Percentiles rank a stretch among this genome's conserved stretches.
phyloP scores from a whole-genome alignment of 495 filamentous ascomycete species.

The Neurospora sp. region DNA sequence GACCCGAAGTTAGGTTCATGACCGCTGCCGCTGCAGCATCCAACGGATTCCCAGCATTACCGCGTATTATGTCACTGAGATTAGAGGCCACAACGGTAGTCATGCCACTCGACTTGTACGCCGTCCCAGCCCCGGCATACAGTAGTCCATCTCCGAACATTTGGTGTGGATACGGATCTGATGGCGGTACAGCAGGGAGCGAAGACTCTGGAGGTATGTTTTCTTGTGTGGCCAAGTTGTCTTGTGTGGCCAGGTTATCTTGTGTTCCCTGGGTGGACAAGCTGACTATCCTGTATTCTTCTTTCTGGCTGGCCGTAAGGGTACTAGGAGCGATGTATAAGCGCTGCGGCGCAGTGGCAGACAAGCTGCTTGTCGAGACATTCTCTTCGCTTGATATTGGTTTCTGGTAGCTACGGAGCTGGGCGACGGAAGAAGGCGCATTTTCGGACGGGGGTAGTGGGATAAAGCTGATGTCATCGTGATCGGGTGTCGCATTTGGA shows the following conservation, averaged over 20 bases:
- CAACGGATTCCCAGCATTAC: background rate
- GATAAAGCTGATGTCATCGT: background rate
- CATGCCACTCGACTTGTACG: conserved; percentile 16
- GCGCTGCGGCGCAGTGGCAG: conserved; percentile 1
- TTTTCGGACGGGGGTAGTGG: background rate
- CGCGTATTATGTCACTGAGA: background rate
- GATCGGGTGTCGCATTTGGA: background rate
- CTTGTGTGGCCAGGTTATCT: background rate
- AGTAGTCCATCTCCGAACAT: conserved; percentile 1
- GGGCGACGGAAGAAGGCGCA: background rate
- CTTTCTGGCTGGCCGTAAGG: conserved; percentile 21
- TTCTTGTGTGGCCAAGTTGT: background rate
- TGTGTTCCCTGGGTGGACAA: conserved; percentile 1
- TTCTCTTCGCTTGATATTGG: background rate
- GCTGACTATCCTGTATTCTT: conserved; percentile 13
- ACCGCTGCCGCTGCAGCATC: background rate
- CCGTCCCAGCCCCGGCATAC: background rate
- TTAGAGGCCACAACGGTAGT: conserved; percentile 10
- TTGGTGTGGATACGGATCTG: background rate
- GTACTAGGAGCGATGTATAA: conserved; percentile 17
- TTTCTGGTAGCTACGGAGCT: background rate
- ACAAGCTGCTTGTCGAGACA: background rate
- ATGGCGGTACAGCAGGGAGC: background rate
- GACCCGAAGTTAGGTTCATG: background rate
- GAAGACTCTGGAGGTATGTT: background rate